Evolutionary conservation across 78 protist species (phyloP).

Genomic region (Creolimax fragrantissima): DNA sequence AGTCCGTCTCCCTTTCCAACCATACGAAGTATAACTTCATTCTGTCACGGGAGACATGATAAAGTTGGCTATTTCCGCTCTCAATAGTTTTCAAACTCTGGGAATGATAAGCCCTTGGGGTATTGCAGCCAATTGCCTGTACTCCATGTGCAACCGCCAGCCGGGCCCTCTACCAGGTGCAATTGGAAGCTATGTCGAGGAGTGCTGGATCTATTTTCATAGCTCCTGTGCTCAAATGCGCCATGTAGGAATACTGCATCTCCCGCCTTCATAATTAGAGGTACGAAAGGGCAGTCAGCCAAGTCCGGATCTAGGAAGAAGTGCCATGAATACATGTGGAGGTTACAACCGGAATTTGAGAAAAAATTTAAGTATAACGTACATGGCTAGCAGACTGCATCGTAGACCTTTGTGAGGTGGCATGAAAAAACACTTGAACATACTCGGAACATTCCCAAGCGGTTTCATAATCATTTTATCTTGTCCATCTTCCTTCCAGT

Average conservation of each 20-base stretch:
- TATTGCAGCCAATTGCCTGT: background rate
- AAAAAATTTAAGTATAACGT: too few relatives aligned
- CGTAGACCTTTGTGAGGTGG: too few relatives aligned
- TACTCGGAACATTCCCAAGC: background rate
- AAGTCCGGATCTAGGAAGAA: background rate
- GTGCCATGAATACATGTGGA: too few relatives aligned
- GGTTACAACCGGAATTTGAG: too few relatives aligned
- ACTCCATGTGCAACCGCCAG: background rate
- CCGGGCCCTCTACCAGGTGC: background rate
- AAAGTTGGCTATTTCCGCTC: too few relatives aligned
- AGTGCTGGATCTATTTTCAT: background rate
- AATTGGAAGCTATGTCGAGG: background rate
- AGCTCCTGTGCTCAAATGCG: background rate
- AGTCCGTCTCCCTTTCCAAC: too few relatives aligned
- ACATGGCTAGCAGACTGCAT: too few relatives aligned
- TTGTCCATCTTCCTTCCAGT: background rate
- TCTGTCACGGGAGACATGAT: too few relatives aligned
- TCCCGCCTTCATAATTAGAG: background rate
- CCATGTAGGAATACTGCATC: background rate
- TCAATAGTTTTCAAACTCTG: background rate
- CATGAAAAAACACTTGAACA: background rate
- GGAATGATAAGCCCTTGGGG: background rate
- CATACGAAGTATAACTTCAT: too few relatives aligned
- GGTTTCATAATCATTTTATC: background rate
- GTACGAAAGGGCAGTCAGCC: background rate